These are phyloP conservation scores for Xanthoconium separans DNA, from an alignment of 1,284 basidiomycete species.

Conservation along the genomic window DNA sequence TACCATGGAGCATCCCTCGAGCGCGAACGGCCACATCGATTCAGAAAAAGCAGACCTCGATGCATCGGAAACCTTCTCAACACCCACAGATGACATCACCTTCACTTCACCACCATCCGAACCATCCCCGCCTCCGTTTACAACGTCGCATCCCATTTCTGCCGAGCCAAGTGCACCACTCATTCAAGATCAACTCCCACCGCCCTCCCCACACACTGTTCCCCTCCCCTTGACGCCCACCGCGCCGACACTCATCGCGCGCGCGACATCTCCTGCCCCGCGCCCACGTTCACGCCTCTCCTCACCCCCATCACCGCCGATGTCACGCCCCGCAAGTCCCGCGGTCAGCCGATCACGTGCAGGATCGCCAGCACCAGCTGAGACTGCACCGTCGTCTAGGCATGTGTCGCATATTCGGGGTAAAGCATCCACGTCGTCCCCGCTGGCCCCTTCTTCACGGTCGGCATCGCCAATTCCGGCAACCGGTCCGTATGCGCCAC, in stretches of 20 bases:
- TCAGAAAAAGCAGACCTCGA: slow-evolving; percentile 6
- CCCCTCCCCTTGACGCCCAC: slow-evolving; percentile 28
- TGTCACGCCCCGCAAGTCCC: slow-evolving; percentile 26
- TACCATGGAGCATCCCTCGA: not conserved
- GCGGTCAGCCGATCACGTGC: slow-evolving; percentile 23
- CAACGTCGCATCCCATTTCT: not conserved
- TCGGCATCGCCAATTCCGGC: slow-evolving; percentile 20
- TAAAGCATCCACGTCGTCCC: slow-evolving; percentile 20
- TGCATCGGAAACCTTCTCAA: slow-evolving; percentile 1
- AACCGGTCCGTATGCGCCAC: slow-evolving; percentile 19
- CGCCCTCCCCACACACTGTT: slow-evolving; percentile 17
- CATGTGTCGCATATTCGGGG: slow-evolving; percentile 16
- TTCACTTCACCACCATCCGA: slow-evolving; percentile 11
- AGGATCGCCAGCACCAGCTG: slow-evolving; percentile 20
- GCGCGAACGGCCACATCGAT: slow-evolving; percentile 2
- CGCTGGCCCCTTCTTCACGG: slow-evolving; percentile 18
- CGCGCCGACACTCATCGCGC: slow-evolving; percentile 11
- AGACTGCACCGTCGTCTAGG: slow-evolving; percentile 12
- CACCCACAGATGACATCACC: slow-evolving; percentile 16
- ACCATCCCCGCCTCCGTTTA: not conserved
- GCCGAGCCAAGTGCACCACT: slow-evolving; percentile 2
- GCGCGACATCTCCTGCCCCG: slow-evolving; percentile 16
- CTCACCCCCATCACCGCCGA: slow-evolving; percentile 23
- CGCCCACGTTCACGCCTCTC: slow-evolving; percentile 27
- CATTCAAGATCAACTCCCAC: slow-evolving; percentile 6